Evolutionary conservation across 202 grass and related monocot species (phyloP).

Genomic region (Zoysia matrella): DNA sequence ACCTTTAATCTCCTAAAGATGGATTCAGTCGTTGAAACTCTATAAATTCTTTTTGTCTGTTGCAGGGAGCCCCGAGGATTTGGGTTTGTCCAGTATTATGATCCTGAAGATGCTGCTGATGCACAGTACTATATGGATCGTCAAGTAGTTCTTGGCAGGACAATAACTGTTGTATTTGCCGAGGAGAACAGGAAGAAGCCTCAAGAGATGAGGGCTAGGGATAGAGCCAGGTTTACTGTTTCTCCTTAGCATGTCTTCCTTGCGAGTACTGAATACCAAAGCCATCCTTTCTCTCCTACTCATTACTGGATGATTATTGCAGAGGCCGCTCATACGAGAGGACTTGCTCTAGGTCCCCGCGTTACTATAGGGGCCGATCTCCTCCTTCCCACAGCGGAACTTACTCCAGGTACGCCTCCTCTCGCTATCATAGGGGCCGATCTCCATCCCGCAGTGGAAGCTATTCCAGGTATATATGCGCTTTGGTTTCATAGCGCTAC

Average conservation of each 20-base stretch:
- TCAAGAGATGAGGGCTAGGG: constrained; percentile 81
- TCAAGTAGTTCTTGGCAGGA: constrained; percentile 84
- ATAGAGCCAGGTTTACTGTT: constrained; percentile 58
- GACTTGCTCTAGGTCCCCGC: constrained; percentile 58
- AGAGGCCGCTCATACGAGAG: constrained; percentile 58
- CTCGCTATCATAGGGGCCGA: no score
- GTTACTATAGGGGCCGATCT: constrained; percentile 37
- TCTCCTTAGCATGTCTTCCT: not conserved
- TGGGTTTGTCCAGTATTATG: constrained; percentile 93
- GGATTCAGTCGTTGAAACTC: not conserved
- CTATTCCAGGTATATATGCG: constrained; percentile 51
- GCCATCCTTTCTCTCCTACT: not conserved
- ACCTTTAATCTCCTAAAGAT: constrained; percentile 9
- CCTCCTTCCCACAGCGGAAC: constrained; percentile 44
- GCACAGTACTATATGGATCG: constrained; percentile 75
- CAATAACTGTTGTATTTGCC: constrained; percentile 92
- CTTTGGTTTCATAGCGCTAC: not conserved
- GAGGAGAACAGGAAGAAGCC: constrained; percentile 94
- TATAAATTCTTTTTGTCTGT: constrained; percentile 4
- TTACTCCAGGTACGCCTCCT: no score
- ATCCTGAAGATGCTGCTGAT: constrained; percentile 51
- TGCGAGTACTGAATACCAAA: constrained; percentile 10
- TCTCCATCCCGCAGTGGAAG: not conserved
- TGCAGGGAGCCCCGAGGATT: constrained; percentile 80
- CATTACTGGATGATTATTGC: constrained; percentile 28